Evolutionary conservation across 108 stramenopile genomes (phyloP).

Genomic region (Skeletonema costatum): DNA sequence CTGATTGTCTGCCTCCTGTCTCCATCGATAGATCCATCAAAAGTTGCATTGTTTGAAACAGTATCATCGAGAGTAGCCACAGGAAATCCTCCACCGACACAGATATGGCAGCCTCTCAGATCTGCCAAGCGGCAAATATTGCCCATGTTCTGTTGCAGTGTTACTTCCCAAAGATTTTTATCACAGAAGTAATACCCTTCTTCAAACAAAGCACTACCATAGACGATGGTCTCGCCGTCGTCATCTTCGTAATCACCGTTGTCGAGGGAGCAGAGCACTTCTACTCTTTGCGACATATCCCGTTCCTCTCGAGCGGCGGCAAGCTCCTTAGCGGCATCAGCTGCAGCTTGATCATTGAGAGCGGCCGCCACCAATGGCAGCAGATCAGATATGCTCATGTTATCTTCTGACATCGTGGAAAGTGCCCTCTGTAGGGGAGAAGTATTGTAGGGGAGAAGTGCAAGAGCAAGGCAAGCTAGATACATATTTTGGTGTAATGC

Average conservation of each 20-base stretch:
- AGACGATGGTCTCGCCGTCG: background rate
- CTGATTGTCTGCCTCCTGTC: no score
- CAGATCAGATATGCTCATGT: background rate
- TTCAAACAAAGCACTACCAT: background rate
- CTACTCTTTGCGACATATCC: background rate
- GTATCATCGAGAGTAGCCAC: background rate
- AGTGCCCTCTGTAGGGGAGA: no score
- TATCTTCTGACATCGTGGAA: background rate
- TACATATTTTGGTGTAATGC: no score
- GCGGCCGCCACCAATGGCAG: background rate
- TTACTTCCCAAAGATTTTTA: background rate
- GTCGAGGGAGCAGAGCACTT: background rate
- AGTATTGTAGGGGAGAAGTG: no score
- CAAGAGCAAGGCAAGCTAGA: no score
- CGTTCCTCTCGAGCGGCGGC: background rate
- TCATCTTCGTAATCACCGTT: background rate
- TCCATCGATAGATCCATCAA: background rate
- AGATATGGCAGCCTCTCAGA: conserved; percentile 1
- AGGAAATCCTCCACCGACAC: conserved; percentile 6
- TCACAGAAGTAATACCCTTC: background rate
- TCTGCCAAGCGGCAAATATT: background rate
- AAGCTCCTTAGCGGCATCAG: background rate
- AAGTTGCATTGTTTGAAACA: background rate
- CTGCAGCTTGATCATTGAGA: background rate
- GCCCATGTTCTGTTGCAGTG: background rate